Base-by-base conservation (phyloP, 1,284 basidiomycete species). In the Cutaneotrichosporon spelunceum region DNA sequence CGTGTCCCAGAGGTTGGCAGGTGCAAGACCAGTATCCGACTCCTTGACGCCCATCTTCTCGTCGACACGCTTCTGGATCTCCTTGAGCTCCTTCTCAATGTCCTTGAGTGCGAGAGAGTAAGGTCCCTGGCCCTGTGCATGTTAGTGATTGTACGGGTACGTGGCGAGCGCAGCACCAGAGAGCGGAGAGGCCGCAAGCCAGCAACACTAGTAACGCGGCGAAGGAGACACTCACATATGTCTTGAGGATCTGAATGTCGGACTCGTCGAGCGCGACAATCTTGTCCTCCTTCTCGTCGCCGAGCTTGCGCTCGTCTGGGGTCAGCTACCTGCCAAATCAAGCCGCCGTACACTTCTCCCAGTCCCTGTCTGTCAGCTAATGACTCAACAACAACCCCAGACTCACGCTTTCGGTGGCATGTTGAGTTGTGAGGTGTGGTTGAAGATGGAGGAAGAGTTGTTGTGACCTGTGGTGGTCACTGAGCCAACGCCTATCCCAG, bases 41-140 rank as follows among this genome's bases (percentile, higher is more conserved):
- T 99, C 96, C 84, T 98, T 96, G 66, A 99, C 92, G 85, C 90
- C 93, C 69, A 98, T 91, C 80, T 93, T 94, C 83, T 97, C 94
- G 70, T 97, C 94, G 66, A 98, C 93, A 34, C 94, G 88, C 78
- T 95, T 95, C 82, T 97, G 94, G 34, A 96, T 89, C 65, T 96
- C 93, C 74, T 94, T 95, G 72, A 99, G 91, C 77, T 99, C 96
- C 59, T 83, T 82, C 70, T 98, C 95, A 30, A 89, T 90, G 77
- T 88, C 87, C 84, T 95, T 97, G 61, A 99, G 83, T 69, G 88
- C 86, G 36, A 84, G 80, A 0, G 94, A 93, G 75, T 99, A 99
- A 57, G 96, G 94, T 63, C 96, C 96, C 88, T 98, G 95, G 55
- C 96, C 95, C 92, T 95, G 73, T 11, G 9, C 23, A 3, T 49